These are phyloP conservation scores for Starmerella bombi DNA, from an alignment of 805 yeast species.

Conservation along the genomic window DNA sequence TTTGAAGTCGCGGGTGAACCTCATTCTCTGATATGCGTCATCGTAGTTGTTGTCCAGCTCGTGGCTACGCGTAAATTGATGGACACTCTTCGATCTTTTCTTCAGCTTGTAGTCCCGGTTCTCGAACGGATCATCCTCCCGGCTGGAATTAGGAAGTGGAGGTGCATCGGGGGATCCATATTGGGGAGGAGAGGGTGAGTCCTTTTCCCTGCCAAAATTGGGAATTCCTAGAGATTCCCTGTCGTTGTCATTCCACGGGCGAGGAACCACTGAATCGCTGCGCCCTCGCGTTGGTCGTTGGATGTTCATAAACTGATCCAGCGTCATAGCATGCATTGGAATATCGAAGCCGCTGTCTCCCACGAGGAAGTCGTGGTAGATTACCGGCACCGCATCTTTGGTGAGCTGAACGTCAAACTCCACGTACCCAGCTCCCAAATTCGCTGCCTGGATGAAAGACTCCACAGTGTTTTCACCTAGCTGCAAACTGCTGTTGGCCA, in stretches of 20 bases:
- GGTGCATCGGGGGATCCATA: background rate
- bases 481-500: slow-evolving; percentile 63
- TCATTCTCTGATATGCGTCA: slow-evolving; percentile 49
- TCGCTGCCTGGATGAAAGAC: slow-evolving; percentile 90
- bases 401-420: slow-evolving; percentile 95
- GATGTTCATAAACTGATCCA: slow-evolving; percentile 56
- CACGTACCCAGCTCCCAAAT: slow-evolving; percentile 89
- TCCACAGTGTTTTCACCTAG: slow-evolving; percentile 93
- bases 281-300: slow-evolving; percentile 16
- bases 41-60: slow-evolving; percentile 23
- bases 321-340: slow-evolving; percentile 85
- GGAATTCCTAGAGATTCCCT: background rate
- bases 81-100: slow-evolving; percentile 30
- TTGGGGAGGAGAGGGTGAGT: background rate
- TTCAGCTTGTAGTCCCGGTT: background rate
- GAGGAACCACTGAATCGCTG: background rate
- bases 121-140: background rate
- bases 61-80: slow-evolving; percentile 26
- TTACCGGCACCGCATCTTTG: slow-evolving; percentile 80
- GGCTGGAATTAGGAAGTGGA: background rate
- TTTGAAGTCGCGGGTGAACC: slow-evolving; percentile 78
- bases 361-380: slow-evolving; percentile 86
- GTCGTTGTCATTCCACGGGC: background rate
- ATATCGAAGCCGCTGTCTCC: slow-evolving; percentile 93
- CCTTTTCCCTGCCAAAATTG: background rate